These are phyloP conservation scores for Vitis hybrid DNA, from an alignment of 177 flowering plant species.

Conservation along the genomic window DNA sequence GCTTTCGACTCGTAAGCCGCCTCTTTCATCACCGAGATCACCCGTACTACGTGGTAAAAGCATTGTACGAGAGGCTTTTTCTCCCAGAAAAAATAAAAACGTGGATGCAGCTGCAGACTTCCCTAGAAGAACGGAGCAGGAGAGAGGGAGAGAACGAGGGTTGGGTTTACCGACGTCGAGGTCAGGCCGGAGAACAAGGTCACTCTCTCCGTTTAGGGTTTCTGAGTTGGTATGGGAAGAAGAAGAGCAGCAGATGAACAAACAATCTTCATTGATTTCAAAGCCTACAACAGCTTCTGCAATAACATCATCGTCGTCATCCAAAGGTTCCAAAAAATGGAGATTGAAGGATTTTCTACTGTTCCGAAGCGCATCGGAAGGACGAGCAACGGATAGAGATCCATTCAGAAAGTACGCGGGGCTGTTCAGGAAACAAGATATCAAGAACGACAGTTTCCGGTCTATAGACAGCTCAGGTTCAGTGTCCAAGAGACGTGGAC, in stretches of 20 bases:
- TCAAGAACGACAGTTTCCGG: slow-evolving; percentile 46
- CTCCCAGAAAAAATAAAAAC: slow-evolving; percentile 36
- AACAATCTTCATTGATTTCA: slow-evolving; percentile 7
- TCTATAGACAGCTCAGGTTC: slow-evolving; percentile 40
- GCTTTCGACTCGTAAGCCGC: slow-evolving; percentile 1
- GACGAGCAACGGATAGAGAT: slow-evolving; percentile 57
- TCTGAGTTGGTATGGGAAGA: slow-evolving; percentile 39
- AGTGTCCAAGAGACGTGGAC: slow-evolving; percentile 36
- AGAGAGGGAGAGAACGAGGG: slow-evolving; percentile 41
- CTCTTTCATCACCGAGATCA: slow-evolving; percentile 25
- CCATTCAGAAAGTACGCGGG: slow-evolving; percentile 50
- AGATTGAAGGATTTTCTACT: slow-evolving; percentile 57
- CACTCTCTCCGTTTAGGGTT: slow-evolving; percentile 53
- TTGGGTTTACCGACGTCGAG: background rate
- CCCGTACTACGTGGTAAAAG: slow-evolving; percentile 30
- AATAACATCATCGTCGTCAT: slow-evolving; percentile 16
- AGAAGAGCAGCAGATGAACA: slow-evolving; percentile 14
- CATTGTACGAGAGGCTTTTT: slow-evolving; percentile 34
- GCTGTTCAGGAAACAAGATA: slow-evolving; percentile 31
- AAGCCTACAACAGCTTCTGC: slow-evolving; percentile 14
- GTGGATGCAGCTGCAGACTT: slow-evolving; percentile 30
- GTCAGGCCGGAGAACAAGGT: slow-evolving; percentile 49
- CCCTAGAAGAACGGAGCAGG: slow-evolving; percentile 19
- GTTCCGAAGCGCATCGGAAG: slow-evolving; percentile 79
- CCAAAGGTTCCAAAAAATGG: slow-evolving; percentile 44